phyloP scores from a whole-genome alignment of 768 basidiomycete genomes.

The Pisolithus orientalis region DNA sequence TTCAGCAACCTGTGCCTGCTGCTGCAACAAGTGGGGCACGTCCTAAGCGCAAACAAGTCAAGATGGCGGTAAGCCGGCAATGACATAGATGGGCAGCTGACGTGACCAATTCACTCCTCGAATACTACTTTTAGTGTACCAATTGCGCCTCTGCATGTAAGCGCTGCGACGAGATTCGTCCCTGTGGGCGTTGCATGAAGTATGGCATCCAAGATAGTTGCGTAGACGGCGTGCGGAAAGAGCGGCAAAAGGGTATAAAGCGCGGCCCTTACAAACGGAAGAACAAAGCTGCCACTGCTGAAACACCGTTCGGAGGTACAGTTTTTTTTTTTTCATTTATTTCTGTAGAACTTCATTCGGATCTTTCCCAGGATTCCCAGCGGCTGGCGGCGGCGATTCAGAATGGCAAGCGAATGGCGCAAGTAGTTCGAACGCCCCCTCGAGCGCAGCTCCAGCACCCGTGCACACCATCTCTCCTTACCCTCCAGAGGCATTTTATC shows the following conservation, averaged over 20 bases:
- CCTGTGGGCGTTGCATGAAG: slow-evolving; percentile 59
- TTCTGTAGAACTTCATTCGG: slow-evolving; percentile 2
- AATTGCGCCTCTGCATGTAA: slow-evolving; percentile 55
- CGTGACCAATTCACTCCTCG: slow-evolving; percentile 1
- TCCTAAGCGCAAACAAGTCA: slow-evolving; percentile 49
- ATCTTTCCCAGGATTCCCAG: slow-evolving; percentile 10
- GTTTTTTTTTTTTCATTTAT: slow-evolving; percentile 3
- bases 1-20: slow-evolving; percentile 17
- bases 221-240: slow-evolving; percentile 55
- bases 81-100: slow-evolving; percentile 1
- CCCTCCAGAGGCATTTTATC: slow-evolving; percentile 38
- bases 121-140: slow-evolving; percentile 36
- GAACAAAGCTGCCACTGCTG: slow-evolving; percentile 25
- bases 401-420: slow-evolving; percentile 27
- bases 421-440: slow-evolving; percentile 9
- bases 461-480: slow-evolving; percentile 24
- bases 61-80: slow-evolving; percentile 44
- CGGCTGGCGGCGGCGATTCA: slow-evolving; percentile 22
- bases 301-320: slow-evolving; percentile 19
- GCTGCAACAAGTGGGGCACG: slow-evolving; percentile 19
- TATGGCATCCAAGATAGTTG: slow-evolving; percentile 56
- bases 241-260: slow-evolving; percentile 56
- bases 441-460: slow-evolving; percentile 18
- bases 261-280: slow-evolving; percentile 55
- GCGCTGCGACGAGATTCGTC: slow-evolving; percentile 52